Base-by-base conservation (phyloP, 1,284 basidiomycete genomes). In the Boletus subluridellus region DNA sequence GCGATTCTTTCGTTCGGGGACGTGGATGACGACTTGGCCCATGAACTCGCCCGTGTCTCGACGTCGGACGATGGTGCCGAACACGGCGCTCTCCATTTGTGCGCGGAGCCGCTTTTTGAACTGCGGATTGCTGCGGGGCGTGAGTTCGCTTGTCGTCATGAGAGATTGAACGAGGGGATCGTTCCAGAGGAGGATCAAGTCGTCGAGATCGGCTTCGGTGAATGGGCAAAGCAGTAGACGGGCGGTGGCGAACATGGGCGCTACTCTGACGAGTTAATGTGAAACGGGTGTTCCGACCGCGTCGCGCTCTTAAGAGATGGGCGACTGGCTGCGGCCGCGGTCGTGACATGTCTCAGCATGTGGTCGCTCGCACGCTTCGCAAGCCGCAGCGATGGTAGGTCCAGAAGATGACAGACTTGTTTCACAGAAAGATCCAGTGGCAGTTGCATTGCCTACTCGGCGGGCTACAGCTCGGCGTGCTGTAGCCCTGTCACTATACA, bases 41-140 rank as follows among this genome's bases (percentile, higher is more conserved):
- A 80, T 65, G 58, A 77, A 75, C 17, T 68, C 69, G 42, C 66
- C 64, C 17, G 70, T 72, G 24, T 67, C 66, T n/a, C 69, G 66
- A 17, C 63, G 62, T n/a, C 70, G 69, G 42, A 78, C 60, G 56
- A 78, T 64, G 52, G 66, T 70, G 44, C 68, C 66, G 52, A 78
- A 68, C 49, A 69, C 63, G 37, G 73, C 69, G 12, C 63, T 63
- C 17, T 73, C 63, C 60, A 69, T 68, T 26, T 70, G 66, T 34
- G 66, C 56, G 41, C 66, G 64, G 52, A 78, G 57, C 32, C 58
- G 55, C 7, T 67, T 68, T 45, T 59, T 63, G 57, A 68, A 65
- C 28, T 69, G 69, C 4, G 67, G 61, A 30, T 0, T 15, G 14
- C n/a, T 65, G 34, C 58, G 63, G 5, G 75, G 68, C 5, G 68